Percentiles rank a stretch among this genome's conserved stretches.
Evolutionary conservation across 139 green algal species (phyloP).

Genomic region (Closterium sp.): DNA sequence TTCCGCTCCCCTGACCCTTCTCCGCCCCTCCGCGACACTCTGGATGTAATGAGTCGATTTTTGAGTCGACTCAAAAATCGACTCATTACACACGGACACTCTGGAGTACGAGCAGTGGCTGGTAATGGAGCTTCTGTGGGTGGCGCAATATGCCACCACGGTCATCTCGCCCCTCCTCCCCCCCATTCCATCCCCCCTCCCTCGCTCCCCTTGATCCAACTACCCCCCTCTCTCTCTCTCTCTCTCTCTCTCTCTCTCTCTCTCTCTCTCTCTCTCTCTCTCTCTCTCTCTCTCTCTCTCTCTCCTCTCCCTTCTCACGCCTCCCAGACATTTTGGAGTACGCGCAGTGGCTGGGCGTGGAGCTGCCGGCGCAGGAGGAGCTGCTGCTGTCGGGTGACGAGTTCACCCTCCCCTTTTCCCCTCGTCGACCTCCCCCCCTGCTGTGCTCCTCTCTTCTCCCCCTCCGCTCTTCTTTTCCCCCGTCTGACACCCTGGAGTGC

Average conservation of each 20-base stretch:
- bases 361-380: conserved; percentile 66
- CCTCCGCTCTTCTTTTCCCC: too few relatives aligned
- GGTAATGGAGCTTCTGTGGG: conserved; percentile 69
- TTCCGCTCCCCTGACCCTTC: too few relatives aligned
- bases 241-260: neutral
- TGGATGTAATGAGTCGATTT: too few relatives aligned
- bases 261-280: neutral
- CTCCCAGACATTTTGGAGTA: conserved; percentile 75
- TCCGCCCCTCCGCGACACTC: too few relatives aligned
- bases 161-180: neutral
- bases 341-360: conserved; percentile 77
- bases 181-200: neutral
- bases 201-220: neutral
- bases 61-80: too few relatives aligned
- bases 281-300: neutral
- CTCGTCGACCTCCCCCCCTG: too few relatives aligned
- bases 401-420: too few relatives aligned
- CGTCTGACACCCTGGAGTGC: conserved; percentile 59
- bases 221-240: neutral
- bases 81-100: conserved; percentile 60
- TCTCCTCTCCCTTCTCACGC: neutral
- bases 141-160: conserved; percentile 46
- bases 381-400: conserved; percentile 68
- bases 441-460: too few relatives aligned
- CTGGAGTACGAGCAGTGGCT: conserved; percentile 76